Evolutionary conservation across 169 alveolate species (phyloP).

Genomic region (Sarcocystis neurona): DNA sequence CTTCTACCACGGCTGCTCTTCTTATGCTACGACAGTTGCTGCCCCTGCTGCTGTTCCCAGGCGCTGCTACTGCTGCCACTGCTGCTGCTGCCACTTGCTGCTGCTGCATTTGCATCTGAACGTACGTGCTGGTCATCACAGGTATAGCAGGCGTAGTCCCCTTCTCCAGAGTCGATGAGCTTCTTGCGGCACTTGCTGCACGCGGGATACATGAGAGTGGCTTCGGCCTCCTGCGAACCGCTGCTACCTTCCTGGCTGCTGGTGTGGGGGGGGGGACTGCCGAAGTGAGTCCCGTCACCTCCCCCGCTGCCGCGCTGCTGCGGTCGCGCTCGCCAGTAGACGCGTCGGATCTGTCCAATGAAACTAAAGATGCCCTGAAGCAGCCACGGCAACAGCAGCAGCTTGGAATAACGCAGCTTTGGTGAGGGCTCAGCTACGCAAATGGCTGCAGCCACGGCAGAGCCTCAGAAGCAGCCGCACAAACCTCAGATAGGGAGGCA

Average conservation of each 20-base stretch:
- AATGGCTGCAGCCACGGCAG: no score
- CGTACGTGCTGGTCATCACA: conserved; percentile 51
- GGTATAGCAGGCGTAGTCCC: conserved; percentile 46
- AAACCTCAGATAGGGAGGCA: not conserved
- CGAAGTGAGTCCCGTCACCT: no score
- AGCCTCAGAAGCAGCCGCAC: not conserved
- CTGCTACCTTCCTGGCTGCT: no score
- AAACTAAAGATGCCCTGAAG: conserved; percentile 46
- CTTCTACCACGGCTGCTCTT: not conserved
- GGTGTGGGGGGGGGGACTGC: no score
- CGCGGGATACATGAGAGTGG: conserved; percentile 47
- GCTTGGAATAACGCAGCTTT: not conserved
- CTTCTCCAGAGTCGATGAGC: conserved; percentile 26
- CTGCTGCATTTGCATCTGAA: no score
- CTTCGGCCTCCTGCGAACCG: not conserved
- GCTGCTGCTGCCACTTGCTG: no score
- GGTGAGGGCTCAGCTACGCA: not conserved
- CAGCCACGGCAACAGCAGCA: not conserved
- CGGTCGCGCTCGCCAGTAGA: conserved; percentile 55
- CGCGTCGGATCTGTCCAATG: conserved; percentile 49
- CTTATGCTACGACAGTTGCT: not conserved
- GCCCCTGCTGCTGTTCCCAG: no score
- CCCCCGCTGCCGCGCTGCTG: conserved; percentile 44
- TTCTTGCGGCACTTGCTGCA: conserved; percentile 55
- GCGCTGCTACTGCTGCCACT: no score